Evolutionary conservation across 2,329 filamentous ascomycete genomes (phyloP).

Genomic region (Sporothrix brunneoviolacea): DNA sequence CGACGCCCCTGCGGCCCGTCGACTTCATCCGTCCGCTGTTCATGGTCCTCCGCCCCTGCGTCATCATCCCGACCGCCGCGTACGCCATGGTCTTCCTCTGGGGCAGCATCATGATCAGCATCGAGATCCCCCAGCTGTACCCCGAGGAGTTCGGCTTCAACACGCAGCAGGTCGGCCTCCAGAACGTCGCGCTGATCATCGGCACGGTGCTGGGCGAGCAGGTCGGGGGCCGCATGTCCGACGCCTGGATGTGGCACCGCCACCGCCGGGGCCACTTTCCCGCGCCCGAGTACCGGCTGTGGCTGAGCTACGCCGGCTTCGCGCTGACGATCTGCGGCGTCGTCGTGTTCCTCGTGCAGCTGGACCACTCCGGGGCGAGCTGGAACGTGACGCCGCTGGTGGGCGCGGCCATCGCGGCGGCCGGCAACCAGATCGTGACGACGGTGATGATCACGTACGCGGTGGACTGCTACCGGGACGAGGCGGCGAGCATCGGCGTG

Average conservation of each 20-base stretch:
- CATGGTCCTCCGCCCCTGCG: slow-evolving; percentile 38
- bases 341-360: slow-evolving; percentile 47
- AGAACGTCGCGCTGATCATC: slow-evolving; percentile 50
- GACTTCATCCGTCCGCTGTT: slow-evolving; percentile 46
- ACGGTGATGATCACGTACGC: slow-evolving; percentile 55
- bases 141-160: slow-evolving; percentile 49
- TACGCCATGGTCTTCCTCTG: slow-evolving; percentile 55
- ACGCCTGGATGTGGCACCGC: slow-evolving; percentile 43
- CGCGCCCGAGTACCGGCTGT: slow-evolving; percentile 47
- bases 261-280: slow-evolving; percentile 27
- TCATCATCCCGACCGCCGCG: slow-evolving; percentile 43
- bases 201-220: slow-evolving; percentile 53
- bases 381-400: slow-evolving; percentile 53
- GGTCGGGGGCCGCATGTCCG: slow-evolving; percentile 46
- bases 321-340: slow-evolving; percentile 44
- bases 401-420: slow-evolving; percentile 44
- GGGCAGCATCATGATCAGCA: slow-evolving; percentile 44
- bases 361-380: not conserved
- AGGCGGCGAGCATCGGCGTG: slow-evolving; percentile 48
- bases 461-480: slow-evolving; percentile 48
- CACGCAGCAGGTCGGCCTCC: slow-evolving; percentile 50
- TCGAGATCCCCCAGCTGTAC: slow-evolving; percentile 55
- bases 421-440: slow-evolving; percentile 55
- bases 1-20: slow-evolving; percentile 37
- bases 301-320: slow-evolving; percentile 49